Evolutionary conservation across 495 filamentous ascomycete species (phyloP).

Genomic region (Aspergillus bridgeri): DNA sequence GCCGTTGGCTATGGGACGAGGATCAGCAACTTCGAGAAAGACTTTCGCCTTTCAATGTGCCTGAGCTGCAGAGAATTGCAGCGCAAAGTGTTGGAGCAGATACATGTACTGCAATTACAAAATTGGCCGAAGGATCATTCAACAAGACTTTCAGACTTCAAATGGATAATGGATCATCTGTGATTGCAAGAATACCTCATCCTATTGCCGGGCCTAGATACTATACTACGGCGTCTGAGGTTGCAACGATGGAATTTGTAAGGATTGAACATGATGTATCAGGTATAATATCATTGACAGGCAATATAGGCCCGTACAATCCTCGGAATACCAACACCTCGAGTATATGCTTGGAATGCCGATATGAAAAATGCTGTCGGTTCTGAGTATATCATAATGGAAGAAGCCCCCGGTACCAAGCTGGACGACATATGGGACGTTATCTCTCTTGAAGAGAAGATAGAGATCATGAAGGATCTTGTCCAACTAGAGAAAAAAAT

Average conservation of each 20-base stretch:
- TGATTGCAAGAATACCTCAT: constrained; percentile 37
- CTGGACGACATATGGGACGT: constrained; percentile 24
- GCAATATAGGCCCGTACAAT: constrained; percentile 13
- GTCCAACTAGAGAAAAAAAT: constrained; percentile 27
- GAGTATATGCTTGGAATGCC: constrained; percentile 38
- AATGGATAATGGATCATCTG: constrained; percentile 28
- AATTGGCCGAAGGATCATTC: constrained; percentile 36
- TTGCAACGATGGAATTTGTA: constrained; percentile 40
- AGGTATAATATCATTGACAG: constrained; percentile 13
- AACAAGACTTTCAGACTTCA: constrained; percentile 39
- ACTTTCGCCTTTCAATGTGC: constrained; percentile 25
- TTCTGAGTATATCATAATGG: constrained; percentile 44
- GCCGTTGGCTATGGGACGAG: constrained; percentile 31
- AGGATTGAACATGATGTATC: constrained; percentile 7
- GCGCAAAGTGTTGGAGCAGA: constrained; percentile 12
- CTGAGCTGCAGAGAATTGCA: constrained; percentile 23
- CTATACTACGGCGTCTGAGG: constrained; percentile 34
- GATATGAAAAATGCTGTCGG: constrained; percentile 26
- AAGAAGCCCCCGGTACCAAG: constrained; percentile 27
- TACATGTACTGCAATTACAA: constrained; percentile 21
- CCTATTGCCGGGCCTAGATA: constrained; percentile 26
- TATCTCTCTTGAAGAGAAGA: constrained; percentile 23
- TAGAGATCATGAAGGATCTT: constrained; percentile 28
- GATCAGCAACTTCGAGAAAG: constrained; percentile 22
- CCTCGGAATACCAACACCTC: constrained; percentile 30